Percentiles rank a stretch among this genome's conserved stretches.
phyloP scores from a whole-genome alignment of 2,329 filamentous ascomycete genomes.

The Penicillium paneum region DNA sequence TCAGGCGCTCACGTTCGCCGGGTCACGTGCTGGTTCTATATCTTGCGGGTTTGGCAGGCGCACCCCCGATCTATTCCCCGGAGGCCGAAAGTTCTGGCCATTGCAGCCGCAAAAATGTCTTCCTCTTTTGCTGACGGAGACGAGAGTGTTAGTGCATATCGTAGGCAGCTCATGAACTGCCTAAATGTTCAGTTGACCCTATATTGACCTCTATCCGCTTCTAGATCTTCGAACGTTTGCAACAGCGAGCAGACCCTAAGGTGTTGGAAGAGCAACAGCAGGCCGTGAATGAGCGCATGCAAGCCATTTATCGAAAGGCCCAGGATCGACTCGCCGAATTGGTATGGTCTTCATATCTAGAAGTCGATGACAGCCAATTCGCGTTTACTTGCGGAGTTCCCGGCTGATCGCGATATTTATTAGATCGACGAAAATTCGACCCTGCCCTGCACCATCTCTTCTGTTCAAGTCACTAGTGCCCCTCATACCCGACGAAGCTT shows the following conservation, averaged over 20 bases:
- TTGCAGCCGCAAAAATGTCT: conserved; percentile 44
- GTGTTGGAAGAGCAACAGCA: conserved; percentile 58
- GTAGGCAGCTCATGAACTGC: background rate
- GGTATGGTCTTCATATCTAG: conserved; percentile 44
- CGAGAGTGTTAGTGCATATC: conserved; percentile 34
- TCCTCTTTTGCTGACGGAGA: conserved; percentile 43
- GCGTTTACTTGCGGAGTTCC: conserved; percentile 5
- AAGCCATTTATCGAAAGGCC: conserved; percentile 59
- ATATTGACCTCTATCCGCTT: conserved; percentile 11
- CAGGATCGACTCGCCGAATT: conserved; percentile 64
- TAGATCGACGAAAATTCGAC: conserved; percentile 79
- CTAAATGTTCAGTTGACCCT: background rate
- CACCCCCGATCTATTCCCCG: conserved; percentile 15
- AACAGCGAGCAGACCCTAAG: conserved; percentile 57
- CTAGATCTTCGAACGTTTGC: conserved; percentile 37
- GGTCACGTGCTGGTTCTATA: conserved; percentile 19
- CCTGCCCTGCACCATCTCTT: conserved; percentile 81
- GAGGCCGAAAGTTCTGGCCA: conserved; percentile 24
- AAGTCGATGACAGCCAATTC: background rate
- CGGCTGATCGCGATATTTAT: conserved; percentile 14
- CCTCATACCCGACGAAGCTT: conserved; percentile 79
- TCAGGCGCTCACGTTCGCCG: conserved; percentile 16
- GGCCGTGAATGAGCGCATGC: conserved; percentile 57
- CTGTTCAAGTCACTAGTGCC: conserved; percentile 78
- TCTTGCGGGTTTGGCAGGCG: conserved; percentile 17